Evolutionary conservation across 176 grass and related monocot species (phyloP).

Genomic region (Elaeis guineensis): DNA sequence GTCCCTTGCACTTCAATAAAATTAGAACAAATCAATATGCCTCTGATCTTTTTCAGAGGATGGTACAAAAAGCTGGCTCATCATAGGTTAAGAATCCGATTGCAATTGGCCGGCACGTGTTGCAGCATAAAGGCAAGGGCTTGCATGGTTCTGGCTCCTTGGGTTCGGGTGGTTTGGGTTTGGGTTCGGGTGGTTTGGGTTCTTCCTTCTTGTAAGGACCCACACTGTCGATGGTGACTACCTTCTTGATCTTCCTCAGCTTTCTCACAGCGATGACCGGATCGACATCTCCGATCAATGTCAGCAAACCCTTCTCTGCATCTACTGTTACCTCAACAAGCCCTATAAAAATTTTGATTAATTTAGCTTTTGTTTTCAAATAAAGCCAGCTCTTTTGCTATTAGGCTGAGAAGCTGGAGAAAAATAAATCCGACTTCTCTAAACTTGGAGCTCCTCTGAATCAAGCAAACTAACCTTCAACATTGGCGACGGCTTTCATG

Average conservation of each 20-base stretch:
- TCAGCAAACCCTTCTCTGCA: neutral
- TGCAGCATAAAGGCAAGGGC: too few species aligned
- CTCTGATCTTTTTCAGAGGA: too few species aligned
- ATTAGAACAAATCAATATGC: too few species aligned
- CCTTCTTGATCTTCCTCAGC: neutral
- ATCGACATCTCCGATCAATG: neutral
- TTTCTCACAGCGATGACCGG: neutral
- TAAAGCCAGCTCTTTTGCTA: neutral
- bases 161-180: too few species aligned
- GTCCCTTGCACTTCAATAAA: too few species aligned
- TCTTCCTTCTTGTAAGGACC: neutral
- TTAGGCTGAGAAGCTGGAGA: neutral
- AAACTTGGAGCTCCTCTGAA: too few species aligned
- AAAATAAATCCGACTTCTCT: too few species aligned
- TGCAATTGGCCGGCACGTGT: too few species aligned
- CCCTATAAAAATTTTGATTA: neutral
- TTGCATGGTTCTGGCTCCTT: too few species aligned
- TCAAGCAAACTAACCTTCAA: neutral
- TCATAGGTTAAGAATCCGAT: too few species aligned
- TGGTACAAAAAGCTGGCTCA: too few species aligned
- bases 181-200: too few species aligned
- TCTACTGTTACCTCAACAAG: neutral
- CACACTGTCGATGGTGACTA: neutral
- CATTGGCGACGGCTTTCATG: neutral
- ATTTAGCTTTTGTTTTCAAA: neutral